Evolutionary conservation across 75 land plant species (phyloP).

Genomic region (Sequoiadendron giganteum): DNA sequence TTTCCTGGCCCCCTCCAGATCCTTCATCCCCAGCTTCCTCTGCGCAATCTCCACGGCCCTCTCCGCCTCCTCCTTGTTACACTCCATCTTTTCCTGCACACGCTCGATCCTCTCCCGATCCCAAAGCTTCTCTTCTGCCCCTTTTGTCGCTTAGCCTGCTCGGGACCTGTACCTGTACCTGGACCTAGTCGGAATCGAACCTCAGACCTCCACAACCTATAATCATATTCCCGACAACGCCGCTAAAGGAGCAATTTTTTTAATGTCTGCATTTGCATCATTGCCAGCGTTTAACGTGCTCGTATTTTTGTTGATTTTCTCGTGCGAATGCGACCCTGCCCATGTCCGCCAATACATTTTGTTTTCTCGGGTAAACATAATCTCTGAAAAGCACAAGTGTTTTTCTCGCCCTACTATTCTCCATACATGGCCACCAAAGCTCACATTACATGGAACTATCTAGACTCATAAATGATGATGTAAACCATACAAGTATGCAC

Average conservation of each 20-base stretch:
- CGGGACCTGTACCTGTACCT: too few species aligned
- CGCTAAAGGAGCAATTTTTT: not conserved
- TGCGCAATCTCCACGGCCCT: constrained; percentile 24
- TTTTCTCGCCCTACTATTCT: too few species aligned
- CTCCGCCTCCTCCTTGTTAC: constrained; percentile 29
- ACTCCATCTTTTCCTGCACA: constrained; percentile 11
- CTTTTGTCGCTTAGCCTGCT: not conserved
- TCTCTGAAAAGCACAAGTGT: too few species aligned
- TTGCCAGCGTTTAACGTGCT: not conserved
- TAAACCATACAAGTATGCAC: too few species aligned
- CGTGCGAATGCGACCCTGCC: not conserved
- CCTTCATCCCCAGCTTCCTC: constrained; percentile 17
- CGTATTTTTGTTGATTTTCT: too few species aligned
- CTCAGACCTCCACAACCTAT: not conserved
- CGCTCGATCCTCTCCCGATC: not conserved
- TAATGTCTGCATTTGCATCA: not conserved
- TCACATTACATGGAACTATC: too few species aligned
- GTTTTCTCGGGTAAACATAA: not conserved
- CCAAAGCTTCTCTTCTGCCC: not conserved
- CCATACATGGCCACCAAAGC: too few species aligned
- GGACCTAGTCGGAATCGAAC: not conserved
- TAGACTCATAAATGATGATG: too few species aligned
- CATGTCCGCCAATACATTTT: not conserved
- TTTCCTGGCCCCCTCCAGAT: constrained; percentile 23
- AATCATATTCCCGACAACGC: not conserved